phyloP scores from a whole-genome alignment of 257 asterid genomes.

The Ballota nigra region DNA sequence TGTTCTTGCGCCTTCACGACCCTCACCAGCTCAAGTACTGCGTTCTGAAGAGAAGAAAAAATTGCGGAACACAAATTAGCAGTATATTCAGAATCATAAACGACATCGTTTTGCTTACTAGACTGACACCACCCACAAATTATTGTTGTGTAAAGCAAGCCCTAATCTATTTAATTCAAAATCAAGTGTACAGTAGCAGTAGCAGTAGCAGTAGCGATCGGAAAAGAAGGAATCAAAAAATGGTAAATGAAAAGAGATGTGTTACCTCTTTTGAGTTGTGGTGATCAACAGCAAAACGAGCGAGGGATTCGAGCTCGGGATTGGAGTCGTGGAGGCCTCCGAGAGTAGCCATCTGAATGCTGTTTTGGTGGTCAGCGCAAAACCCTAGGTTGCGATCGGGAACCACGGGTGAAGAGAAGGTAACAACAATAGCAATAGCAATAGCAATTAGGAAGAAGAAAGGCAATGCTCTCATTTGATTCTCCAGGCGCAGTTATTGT shows the following conservation, averaged over 20 bases:
- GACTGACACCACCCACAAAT: background rate
- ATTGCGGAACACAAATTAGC: too few species aligned
- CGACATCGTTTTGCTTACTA: background rate
- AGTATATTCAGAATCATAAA: too few species aligned
- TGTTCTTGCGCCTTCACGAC: slow-evolving; percentile 79
- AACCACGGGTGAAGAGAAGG: slow-evolving; percentile 6
- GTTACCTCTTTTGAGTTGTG: slow-evolving; percentile 69
- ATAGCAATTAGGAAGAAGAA: background rate
- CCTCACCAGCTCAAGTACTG: slow-evolving; percentile 66
- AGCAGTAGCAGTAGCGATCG: too few species aligned
- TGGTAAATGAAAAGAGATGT: background rate
- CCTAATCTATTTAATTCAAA: background rate
- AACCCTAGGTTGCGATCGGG: slow-evolving; percentile 34
- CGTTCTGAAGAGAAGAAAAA: slow-evolving; percentile 44
- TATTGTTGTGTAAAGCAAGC: too few species aligned
- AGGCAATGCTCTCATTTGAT: slow-evolving; percentile 16
- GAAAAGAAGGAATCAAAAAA: too few species aligned
- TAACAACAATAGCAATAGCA: background rate
- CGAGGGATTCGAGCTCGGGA: slow-evolving; percentile 54
- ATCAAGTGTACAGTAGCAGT: background rate
- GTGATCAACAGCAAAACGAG: slow-evolving; percentile 69
- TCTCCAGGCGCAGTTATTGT: too few species aligned
- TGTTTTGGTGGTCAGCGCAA: slow-evolving; percentile 25
- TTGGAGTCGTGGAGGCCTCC: slow-evolving; percentile 56
- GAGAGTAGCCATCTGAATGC: slow-evolving; percentile 50